Percentiles rank a stretch among this genome's conserved stretches.
Conservation (phyloP, 768 basidiomycete species). For the Pulveroboletus frians region DNA sequence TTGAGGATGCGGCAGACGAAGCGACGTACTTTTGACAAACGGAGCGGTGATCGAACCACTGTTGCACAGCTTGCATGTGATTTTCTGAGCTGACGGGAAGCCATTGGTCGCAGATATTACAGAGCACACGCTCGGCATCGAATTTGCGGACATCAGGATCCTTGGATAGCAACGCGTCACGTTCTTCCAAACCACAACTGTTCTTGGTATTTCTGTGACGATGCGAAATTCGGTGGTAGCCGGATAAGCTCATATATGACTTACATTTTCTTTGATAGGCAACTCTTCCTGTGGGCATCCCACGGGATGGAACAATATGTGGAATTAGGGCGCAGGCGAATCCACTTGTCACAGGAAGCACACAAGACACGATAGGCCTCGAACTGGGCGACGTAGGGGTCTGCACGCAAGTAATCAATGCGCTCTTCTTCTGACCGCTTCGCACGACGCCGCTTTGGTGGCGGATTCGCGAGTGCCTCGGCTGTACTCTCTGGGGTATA, state of each 20-base stretch:
- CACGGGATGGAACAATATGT: slow-evolving; percentile 86
- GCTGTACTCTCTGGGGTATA: slow-evolving; percentile 41
- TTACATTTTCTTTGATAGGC: slow-evolving; percentile 72
- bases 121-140: slow-evolving; percentile 66
- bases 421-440: slow-evolving; percentile 76
- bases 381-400: slow-evolving; percentile 76
- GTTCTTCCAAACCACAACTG: slow-evolving; percentile 55
- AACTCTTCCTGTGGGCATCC: slow-evolving; percentile 82
- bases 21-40: slow-evolving; percentile 41
- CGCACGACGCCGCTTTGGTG: slow-evolving; percentile 61
- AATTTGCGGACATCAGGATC: slow-evolving; percentile 73
- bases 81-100: slow-evolving; percentile 56
- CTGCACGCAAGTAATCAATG: slow-evolving; percentile 60
- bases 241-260: slow-evolving; percentile 19
- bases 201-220: slow-evolving; percentile 39
- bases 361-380: slow-evolving; percentile 78
- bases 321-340: slow-evolving; percentile 78
- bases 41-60: slow-evolving; percentile 60
- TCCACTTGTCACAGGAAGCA: slow-evolving; percentile 81
- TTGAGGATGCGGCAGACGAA: slow-evolving; percentile 5
- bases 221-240: slow-evolving; percentile 7
- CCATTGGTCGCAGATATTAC: slow-evolving; percentile 66
- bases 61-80: slow-evolving; percentile 55
- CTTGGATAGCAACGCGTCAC: slow-evolving; percentile 51
- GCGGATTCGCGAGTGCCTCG: slow-evolving; percentile 42